Conservation (phyloP, 257 asterid species). For the Solanum chilense region DNA sequence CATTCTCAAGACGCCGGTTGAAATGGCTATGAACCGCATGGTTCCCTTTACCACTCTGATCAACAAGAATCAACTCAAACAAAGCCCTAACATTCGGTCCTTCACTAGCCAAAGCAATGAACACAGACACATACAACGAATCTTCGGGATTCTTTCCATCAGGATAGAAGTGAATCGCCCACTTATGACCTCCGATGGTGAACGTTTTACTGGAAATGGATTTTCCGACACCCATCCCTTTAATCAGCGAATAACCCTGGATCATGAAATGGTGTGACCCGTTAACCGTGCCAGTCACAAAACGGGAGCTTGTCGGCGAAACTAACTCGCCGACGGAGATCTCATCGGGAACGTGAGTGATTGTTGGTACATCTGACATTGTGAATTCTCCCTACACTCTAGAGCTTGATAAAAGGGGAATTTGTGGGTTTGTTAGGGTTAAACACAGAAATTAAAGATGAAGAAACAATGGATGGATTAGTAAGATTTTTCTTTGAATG, state of each 20-base stretch:
- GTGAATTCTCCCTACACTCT: background rate
- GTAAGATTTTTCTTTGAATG: background rate
- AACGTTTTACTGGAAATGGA: constrained; percentile 75
- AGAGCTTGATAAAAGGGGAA: background rate
- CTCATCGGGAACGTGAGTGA: background rate
- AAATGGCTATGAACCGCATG: constrained; percentile 89
- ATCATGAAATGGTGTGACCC: constrained; percentile 73
- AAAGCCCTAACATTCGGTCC: constrained; percentile 79
- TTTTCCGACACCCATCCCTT: constrained; percentile 80
- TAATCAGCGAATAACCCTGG: constrained; percentile 71
- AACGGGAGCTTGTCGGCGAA: constrained; percentile 59
- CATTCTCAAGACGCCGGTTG: constrained; percentile 78
- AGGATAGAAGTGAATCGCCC: constrained; percentile 87
- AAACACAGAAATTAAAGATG: background rate
- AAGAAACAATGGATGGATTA: background rate
- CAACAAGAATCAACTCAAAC: constrained; percentile 75
- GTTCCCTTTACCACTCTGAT: constrained; percentile 88
- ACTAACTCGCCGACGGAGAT: background rate
- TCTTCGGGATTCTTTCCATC: constrained; percentile 80
- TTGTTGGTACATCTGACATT: background rate
- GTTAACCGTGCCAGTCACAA: constrained; percentile 61
- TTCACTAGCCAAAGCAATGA: constrained; percentile 75
- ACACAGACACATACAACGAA: constrained; percentile 60
- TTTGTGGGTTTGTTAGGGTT: background rate
- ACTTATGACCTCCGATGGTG: constrained; percentile 67